Evolutionary conservation across 2,329 filamentous ascomycete species (phyloP), one percentile per base, ranked within the genome.

Genomic region (Trichoderma sp.): DNA sequence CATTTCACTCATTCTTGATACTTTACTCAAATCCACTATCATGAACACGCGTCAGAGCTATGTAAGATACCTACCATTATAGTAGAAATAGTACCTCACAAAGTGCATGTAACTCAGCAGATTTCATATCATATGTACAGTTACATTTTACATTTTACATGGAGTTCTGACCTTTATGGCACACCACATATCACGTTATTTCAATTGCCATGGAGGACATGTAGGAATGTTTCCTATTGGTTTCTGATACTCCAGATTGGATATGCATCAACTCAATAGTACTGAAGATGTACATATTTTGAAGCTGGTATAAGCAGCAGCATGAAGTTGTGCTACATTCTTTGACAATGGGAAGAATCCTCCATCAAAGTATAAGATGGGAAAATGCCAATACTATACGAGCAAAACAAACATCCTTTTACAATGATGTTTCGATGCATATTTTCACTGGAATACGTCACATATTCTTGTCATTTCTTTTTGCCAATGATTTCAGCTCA

Each of bases 131-230:
- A 17, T n/a, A 2, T 43, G 15, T n/a, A n/a, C 39, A n/a, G n/a
- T 3, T 43, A 7, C 2, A 17, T n/a, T 43, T n/a, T n/a, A n/a
- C 39, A n/a, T 17, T 9, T n/a, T n/a, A 43, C 3, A 43, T n/a
- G 7, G 15, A 9, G 7, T 0, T 2, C 7, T 2, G n/a, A 43
- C 1, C 15, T n/a, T 8, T n/a, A 43, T 43, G 15, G 7, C 1
- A 43, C 15, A 43, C 7, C 39, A 4, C 1, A n/a, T n/a, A 17
- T 9, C 15, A 17, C 15, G 17, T 7, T 4, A n/a, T 43, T n/a
- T 43, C 4, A 43, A n/a, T 43, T 17, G 7, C 15, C 39, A 8
- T 39, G 36, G 3, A 17, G 15, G 2, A n/a, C 1, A n/a, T 43
- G 7, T 9, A n/a, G 15, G 3, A 9, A n/a, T 43, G 3, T n/a